Evolutionary conservation across 306 rosid genomes (phyloP).

Genomic region (Begonia masoniana): DNA sequence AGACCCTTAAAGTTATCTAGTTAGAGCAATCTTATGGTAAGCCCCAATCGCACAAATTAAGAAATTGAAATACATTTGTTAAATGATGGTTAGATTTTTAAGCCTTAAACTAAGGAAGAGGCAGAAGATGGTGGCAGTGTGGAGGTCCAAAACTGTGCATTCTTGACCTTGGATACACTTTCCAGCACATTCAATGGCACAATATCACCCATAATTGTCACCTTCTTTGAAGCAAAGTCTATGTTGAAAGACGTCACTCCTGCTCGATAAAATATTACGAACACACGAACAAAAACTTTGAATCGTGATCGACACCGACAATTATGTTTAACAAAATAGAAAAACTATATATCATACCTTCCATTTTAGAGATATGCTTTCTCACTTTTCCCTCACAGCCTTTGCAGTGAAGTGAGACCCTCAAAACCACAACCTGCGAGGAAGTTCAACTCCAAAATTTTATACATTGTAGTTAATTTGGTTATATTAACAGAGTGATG

Average conservation of each 20-base stretch:
- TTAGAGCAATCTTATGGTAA: too few species aligned
- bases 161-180: conserved; percentile 86
- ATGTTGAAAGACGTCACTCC: conserved; percentile 84
- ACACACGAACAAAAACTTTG: too few species aligned
- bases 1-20: too few species aligned
- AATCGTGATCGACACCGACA: too few species aligned
- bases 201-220: conserved; percentile 69
- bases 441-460: too few species aligned
- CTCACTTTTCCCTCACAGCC: conserved; percentile 92
- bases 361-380: conserved; percentile 87
- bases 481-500: too few species aligned
- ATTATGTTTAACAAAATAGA: background rate
- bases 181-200: conserved; percentile 58
- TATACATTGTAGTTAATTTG: too few species aligned
- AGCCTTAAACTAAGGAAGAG: background rate
- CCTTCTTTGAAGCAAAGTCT: conserved; percentile 86
- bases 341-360: conserved; percentile 31
- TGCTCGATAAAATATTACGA: conserved; percentile 11
- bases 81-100: too few species aligned
- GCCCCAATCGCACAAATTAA: too few species aligned
- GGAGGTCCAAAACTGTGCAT: conserved; percentile 72
- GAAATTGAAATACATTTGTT: too few species aligned
- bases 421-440: conserved; percentile 65
- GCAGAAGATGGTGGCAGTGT: conserved; percentile 13
- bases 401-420: conserved; percentile 92